These are phyloP conservation scores for Stagonosporopsis cucurbitacearum DNA, from an alignment of 2,329 filamentous ascomycete genomes.

Conservation along the genomic window DNA sequence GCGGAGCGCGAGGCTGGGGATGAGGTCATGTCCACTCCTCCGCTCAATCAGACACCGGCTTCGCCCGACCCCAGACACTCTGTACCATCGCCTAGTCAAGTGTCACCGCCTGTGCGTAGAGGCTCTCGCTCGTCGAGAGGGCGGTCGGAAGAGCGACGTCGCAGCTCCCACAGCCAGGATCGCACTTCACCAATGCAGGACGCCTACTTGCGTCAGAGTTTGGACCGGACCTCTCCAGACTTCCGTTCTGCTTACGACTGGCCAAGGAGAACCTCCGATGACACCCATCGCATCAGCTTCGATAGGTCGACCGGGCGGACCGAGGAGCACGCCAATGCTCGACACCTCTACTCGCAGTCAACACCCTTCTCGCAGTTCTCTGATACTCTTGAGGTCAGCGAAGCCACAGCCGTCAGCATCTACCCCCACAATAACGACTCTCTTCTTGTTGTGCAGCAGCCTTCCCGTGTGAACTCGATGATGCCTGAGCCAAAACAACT, in stretches of 20 bases:
- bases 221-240: conserved; percentile 38
- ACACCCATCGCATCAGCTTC: conserved; percentile 47
- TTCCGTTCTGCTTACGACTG: conserved; percentile 42
- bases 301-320: conserved; percentile 47
- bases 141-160: conserved; percentile 38
- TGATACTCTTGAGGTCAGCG: conserved; percentile 64
- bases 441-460: conserved; percentile 67
- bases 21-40: conserved; percentile 14
- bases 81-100: conserved; percentile 26
- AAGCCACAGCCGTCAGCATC: conserved; percentile 66
- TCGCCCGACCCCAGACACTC: conserved; percentile 20
- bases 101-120: conserved; percentile 28
- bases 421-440: conserved; percentile 70
- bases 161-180: conserved; percentile 39
- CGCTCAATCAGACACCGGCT: conserved; percentile 17
- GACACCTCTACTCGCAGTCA: conserved; percentile 57
- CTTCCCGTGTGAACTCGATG: conserved; percentile 39
- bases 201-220: conserved; percentile 25
- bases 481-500: conserved; percentile 27
- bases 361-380: conserved; percentile 58
- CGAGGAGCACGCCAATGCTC: conserved; percentile 49
- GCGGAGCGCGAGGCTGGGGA: conserved; percentile 27
- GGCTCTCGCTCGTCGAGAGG: conserved; percentile 36
- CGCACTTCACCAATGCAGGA: conserved; percentile 39
- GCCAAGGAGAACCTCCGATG: conserved; percentile 37